A percentile compares a stretch with the other conserved stretches of the same genome.
Conservation (phyloP, 805 yeast species). For the Wickerhamiella spandovensis region DNA sequence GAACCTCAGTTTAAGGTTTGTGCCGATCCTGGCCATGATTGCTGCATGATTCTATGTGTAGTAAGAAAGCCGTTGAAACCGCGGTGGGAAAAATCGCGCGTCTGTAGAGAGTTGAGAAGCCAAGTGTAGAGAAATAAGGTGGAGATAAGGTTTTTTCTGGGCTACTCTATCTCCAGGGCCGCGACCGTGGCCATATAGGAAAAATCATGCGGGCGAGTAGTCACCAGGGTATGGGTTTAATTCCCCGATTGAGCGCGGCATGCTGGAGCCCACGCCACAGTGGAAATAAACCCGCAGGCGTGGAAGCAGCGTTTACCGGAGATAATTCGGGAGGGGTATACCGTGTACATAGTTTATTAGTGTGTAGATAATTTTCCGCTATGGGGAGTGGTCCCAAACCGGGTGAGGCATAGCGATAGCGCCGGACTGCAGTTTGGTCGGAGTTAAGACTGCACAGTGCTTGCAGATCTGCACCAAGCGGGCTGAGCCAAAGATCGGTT, state of each 20-base stretch:
- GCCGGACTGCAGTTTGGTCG: not conserved
- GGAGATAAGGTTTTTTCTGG: too few species aligned
- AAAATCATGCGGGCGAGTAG: not conserved
- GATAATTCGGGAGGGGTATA: not conserved
- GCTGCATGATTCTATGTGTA: not conserved
- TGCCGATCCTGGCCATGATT: not conserved
- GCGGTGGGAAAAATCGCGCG: too few species aligned
- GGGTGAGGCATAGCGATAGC: not conserved
- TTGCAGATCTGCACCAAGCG: not conserved
- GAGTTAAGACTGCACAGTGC: not conserved
- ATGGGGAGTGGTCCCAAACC: not conserved
- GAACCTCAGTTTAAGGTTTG: not conserved
- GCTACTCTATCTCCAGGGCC: not conserved
- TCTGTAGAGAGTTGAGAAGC: too few species aligned
- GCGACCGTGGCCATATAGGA: not conserved
- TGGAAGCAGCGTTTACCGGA: not conserved
- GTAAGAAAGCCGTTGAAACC: not conserved
- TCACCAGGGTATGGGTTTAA: not conserved
- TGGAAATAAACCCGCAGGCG: not conserved
- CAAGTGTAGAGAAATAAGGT: too few species aligned
- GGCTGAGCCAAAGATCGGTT: not conserved
- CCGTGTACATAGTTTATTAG: not conserved
- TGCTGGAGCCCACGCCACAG: too few species aligned
- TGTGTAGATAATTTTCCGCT: not conserved
- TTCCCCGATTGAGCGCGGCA: not conserved